Conservation (phyloP, 495 filamentous ascomycete species). For the Penicillium silybi region DNA sequence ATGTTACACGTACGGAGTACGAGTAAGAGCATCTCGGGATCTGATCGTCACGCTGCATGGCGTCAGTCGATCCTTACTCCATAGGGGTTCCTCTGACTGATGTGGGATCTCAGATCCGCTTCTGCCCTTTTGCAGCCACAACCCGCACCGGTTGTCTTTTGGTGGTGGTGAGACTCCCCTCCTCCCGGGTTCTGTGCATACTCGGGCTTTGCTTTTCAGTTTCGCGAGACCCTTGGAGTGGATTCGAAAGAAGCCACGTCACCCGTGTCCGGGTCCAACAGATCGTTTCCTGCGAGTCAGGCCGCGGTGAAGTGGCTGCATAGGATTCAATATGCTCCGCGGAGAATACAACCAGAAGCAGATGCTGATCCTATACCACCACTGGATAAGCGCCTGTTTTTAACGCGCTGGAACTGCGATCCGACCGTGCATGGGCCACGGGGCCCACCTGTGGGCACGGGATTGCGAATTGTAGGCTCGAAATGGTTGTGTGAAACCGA, state of each 20-base stretch:
- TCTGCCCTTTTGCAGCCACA: background rate
- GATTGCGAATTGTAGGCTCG: background rate
- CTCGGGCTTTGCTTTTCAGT: background rate
- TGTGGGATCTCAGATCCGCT: constrained; percentile 15
- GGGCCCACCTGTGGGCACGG: background rate
- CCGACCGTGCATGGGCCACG: background rate
- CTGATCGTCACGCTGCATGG: constrained; percentile 15
- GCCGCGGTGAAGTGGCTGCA: too few relatives aligned
- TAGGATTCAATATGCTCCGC: background rate
- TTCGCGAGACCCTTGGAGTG: too few relatives aligned
- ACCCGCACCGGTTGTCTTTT: background rate
- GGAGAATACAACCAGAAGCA: background rate
- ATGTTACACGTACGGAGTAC: background rate
- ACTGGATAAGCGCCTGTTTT: constrained; percentile 8
- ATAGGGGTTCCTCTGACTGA: constrained; percentile 3
- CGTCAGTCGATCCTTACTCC: constrained; percentile 8
- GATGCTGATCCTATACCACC: background rate
- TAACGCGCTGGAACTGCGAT: constrained; percentile 5
- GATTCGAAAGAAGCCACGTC: too few relatives aligned
- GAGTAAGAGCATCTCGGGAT: constrained; percentile 2
- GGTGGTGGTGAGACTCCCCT: constrained; percentile 16
- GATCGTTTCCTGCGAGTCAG: too few relatives aligned
- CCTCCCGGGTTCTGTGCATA: background rate
- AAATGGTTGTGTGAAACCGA: too few relatives aligned
- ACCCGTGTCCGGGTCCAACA: too few relatives aligned